These are phyloP conservation scores for Hibiscus tridactylites DNA, from an alignment of 345 rosid species.

Conservation along the genomic window DNA sequence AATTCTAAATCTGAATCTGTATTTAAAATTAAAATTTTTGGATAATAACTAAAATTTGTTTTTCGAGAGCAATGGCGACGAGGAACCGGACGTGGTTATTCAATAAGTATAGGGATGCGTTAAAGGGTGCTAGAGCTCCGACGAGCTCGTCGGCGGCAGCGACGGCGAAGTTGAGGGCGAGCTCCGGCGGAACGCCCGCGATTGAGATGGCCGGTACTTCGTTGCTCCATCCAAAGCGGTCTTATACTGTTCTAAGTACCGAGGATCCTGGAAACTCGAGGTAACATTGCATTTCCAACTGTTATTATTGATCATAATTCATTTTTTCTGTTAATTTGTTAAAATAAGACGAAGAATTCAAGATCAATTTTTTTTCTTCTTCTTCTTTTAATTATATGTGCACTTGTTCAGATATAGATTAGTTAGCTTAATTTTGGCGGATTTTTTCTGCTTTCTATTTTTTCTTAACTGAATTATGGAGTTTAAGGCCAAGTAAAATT, in stretches of 20 bases:
- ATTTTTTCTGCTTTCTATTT: not conserved
- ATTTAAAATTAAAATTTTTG: not conserved
- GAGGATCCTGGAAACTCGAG: conserved; percentile 84
- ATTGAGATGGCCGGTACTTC: conserved; percentile 84
- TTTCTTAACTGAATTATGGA: not conserved
- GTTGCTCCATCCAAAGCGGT: conserved; percentile 51
- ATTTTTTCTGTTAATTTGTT: not conserved
- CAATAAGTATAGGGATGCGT: conserved; percentile 70
- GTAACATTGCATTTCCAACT: conserved; percentile 19
- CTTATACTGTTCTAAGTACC: conserved; percentile 73
- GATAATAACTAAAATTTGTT: not conserved
- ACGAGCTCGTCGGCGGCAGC: conserved; percentile 26
- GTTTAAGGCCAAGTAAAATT: not conserved
- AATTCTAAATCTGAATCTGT: conserved; percentile 21
- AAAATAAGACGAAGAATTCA: not conserved
- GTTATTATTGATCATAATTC: not conserved
- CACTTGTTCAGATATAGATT: conserved; percentile 7
- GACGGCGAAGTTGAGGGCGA: conserved; percentile 10
- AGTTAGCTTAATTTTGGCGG: conserved; percentile 6
- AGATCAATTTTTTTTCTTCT: not conserved
- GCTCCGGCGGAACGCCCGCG: conserved; percentile 60
- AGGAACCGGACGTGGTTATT: conserved; percentile 67
- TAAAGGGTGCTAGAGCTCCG: conserved; percentile 75
- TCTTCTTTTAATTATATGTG: not conserved
- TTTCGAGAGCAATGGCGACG: conserved; percentile 52